A percentile compares a stretch with the other conserved stretches of the same genome.
phyloP scores from a whole-genome alignment of 202 grass and related monocot species.

The Bolboschoenoplectus hybrid region DNA sequence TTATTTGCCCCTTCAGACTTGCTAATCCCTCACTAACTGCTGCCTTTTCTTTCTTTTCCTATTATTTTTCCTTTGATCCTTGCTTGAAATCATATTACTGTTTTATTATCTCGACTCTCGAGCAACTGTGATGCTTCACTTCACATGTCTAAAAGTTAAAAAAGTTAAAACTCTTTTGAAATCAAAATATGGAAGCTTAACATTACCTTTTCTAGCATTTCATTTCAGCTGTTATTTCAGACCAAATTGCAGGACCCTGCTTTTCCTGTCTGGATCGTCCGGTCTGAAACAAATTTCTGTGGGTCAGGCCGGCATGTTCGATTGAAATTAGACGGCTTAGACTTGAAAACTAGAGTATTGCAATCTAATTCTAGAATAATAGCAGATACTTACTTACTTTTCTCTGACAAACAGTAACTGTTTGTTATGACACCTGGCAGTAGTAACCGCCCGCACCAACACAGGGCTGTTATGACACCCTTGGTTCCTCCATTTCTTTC shows the following conservation, averaged over 20 bases:
- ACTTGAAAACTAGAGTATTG: not conserved
- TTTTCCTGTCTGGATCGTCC: not conserved
- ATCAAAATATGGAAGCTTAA: slow-evolving; percentile 12
- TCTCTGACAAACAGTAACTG: not conserved
- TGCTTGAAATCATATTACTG: not conserved
- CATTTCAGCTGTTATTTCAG: not conserved
- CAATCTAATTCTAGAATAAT: slow-evolving; percentile 1
- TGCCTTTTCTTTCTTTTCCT: no score
- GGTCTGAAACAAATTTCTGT: not conserved
- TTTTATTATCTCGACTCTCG: not conserved
- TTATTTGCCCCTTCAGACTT: not conserved
- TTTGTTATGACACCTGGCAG: not conserved
- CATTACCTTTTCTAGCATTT: not conserved
- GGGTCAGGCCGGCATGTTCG: no score
- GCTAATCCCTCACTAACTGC: not conserved
- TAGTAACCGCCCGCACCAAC: not conserved
- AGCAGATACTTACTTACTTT: not conserved
- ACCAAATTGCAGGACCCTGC: not conserved
- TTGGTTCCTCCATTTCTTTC: not conserved
- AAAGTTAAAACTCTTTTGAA: not conserved
- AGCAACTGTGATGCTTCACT: not conserved
- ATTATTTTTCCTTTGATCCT: no score
- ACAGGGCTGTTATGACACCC: not conserved
- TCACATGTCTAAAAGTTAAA: not conserved
- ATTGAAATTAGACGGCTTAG: not conserved